Evolutionary conservation across 148 eudicot genomes (phyloP).

Genomic region (Chenopodium berlandieri): DNA sequence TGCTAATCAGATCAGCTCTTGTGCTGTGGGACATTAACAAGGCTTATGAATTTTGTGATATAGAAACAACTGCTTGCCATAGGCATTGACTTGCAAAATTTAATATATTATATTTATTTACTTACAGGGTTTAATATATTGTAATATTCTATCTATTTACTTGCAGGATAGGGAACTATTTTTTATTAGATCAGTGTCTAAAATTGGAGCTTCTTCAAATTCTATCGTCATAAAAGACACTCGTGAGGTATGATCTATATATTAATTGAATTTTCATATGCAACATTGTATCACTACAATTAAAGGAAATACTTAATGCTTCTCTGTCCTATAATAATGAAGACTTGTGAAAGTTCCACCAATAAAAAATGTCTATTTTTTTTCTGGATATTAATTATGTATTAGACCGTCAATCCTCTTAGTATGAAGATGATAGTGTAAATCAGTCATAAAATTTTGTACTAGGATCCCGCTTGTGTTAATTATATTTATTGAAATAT

Average conservation of each 20-base stretch:
- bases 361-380: too few relatives aligned
- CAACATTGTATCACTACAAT: neutral
- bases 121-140: conserved; percentile 1
- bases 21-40: neutral
- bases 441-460: too few relatives aligned
- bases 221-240: too few relatives aligned
- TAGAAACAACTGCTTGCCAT: neutral
- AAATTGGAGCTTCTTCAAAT: too few relatives aligned
- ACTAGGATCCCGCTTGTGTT: neutral
- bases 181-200: too few relatives aligned
- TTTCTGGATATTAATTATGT: too few relatives aligned
- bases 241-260: neutral
- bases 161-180: too few relatives aligned
- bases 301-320: neutral
- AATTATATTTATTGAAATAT: neutral
- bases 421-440: too few relatives aligned
- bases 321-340: neutral
- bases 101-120: neutral
- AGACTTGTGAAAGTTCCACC: neutral
- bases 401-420: too few relatives aligned
- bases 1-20: neutral
- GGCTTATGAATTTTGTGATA: neutral
- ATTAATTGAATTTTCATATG: neutral
- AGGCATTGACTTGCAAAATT: conserved; percentile 5
- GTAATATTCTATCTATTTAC: too few relatives aligned